These are phyloP conservation scores for Russula sp. DNA, from an alignment of 768 basidiomycete genomes.

Conservation along the genomic window DNA sequence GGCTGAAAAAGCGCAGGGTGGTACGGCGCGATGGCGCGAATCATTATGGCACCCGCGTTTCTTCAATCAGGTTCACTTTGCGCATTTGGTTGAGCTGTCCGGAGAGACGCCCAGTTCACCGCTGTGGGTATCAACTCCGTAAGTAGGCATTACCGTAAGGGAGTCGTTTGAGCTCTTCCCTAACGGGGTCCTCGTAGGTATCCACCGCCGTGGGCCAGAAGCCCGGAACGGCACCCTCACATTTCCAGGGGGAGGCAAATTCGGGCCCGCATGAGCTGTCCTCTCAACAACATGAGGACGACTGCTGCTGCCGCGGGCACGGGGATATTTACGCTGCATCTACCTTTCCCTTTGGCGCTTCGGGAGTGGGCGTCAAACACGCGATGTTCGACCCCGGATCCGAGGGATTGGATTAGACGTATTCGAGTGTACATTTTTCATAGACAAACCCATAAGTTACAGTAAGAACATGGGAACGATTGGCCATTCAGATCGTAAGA, in stretches of 20 bases:
- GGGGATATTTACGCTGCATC: no score
- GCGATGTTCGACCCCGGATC: neutral
- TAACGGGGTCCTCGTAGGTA: neutral
- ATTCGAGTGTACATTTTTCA: neutral
- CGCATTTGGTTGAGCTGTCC: neutral
- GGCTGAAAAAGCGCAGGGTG: neutral
- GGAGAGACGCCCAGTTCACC: neutral
- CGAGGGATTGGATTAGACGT: constrained; percentile 5
- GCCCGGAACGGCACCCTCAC: neutral
- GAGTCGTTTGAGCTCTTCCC: neutral
- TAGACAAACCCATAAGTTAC: neutral
- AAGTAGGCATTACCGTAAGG: neutral
- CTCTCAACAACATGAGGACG: neutral
- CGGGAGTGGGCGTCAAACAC: neutral
- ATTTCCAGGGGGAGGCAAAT: neutral
- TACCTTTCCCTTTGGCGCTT: neutral
- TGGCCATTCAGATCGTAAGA: constrained; percentile 7
- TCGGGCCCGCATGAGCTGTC: neutral
- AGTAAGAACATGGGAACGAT: neutral
- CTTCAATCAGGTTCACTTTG: neutral
- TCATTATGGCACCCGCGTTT: neutral
- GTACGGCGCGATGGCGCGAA: neutral
- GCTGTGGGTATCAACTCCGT: neutral
- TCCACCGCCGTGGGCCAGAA: neutral
- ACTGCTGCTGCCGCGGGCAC: no score